Conservation (phyloP, 305 asterid genomes). For the Stenogyne calaminthoides region DNA sequence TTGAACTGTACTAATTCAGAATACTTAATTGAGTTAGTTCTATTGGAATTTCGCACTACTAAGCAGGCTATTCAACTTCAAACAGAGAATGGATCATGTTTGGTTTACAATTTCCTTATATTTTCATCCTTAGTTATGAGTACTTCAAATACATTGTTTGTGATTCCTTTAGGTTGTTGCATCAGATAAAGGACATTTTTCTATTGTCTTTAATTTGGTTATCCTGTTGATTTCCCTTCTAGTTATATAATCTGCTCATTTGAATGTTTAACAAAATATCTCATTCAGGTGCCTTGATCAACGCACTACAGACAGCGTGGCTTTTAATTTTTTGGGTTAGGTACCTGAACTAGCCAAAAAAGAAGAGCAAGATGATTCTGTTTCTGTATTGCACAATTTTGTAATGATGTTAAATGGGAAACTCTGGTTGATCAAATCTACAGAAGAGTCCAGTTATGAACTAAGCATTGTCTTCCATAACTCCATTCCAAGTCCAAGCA, state of each 20-base stretch:
- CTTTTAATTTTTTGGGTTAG: too few species aligned
- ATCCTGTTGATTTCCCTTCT: conserved; percentile 21
- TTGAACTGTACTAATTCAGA: too few species aligned
- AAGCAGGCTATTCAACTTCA: too few species aligned
- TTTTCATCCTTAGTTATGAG: conserved; percentile 3
- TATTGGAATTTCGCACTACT: too few species aligned
- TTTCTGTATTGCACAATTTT: neutral
- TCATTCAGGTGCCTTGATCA: conserved; percentile 81
- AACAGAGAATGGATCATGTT: too few species aligned
- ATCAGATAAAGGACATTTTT: conserved; percentile 75
- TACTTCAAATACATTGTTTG: too few species aligned
- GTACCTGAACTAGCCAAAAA: neutral
- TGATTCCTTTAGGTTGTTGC: conserved; percentile 68
- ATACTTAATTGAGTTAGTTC: too few species aligned
- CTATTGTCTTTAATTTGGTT: conserved; percentile 66
- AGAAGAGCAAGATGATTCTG: neutral
- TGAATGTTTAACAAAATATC: conserved; percentile 19
- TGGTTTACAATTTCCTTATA: neutral
- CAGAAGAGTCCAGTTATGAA: too few species aligned
- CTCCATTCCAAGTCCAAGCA: too few species aligned
- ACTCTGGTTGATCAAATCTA: neutral
- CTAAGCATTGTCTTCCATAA: too few species aligned
- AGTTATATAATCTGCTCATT: conserved; percentile 16
- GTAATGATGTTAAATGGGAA: neutral
- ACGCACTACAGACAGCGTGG: conserved; percentile 93